phyloP scores from a whole-genome alignment of 1,139 yeast genomes.

The Debaryomycetaceae sp. region DNA sequence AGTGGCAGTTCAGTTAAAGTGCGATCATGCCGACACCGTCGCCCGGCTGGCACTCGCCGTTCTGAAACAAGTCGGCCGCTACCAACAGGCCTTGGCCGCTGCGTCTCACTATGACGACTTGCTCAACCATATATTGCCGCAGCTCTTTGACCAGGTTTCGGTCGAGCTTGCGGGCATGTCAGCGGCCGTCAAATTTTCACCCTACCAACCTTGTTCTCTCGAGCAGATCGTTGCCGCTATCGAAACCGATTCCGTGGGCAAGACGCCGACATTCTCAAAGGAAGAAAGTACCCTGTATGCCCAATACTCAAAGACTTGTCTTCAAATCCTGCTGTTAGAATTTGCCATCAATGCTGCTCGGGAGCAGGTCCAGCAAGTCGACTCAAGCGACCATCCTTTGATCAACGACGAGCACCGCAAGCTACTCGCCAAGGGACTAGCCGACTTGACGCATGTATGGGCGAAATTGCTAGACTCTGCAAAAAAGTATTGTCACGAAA shows the following conservation, averaged over 20 bases:
- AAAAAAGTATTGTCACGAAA: not conserved
- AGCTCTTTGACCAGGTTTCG: not conserved
- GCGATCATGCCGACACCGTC: not conserved
- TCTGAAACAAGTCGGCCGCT: not conserved
- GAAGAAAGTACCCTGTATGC: not conserved
- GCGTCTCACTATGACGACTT: not conserved
- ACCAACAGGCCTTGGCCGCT: not conserved
- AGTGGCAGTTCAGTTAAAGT: not conserved
- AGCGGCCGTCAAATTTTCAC: too few relatives aligned
- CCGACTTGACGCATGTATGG: not conserved
- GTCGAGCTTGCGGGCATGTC: too few relatives aligned
- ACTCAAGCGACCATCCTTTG: too few relatives aligned
- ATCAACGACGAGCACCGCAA: not conserved
- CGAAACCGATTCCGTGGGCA: not conserved
- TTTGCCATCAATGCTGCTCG: not conserved
- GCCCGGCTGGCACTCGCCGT: not conserved
- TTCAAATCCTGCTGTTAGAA: not conserved
- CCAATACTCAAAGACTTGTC: not conserved
- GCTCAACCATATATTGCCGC: not conserved
- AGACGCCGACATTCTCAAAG: constrained; percentile 1
- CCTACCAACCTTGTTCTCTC: too few relatives aligned
- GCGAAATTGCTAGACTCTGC: not conserved
- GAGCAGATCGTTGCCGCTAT: too few relatives aligned
- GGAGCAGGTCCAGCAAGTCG: not conserved
- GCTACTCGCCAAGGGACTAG: not conserved